Conservation (phyloP, 163 green algal genomes). For the Chlamydomonas reinhardtii region DNA sequence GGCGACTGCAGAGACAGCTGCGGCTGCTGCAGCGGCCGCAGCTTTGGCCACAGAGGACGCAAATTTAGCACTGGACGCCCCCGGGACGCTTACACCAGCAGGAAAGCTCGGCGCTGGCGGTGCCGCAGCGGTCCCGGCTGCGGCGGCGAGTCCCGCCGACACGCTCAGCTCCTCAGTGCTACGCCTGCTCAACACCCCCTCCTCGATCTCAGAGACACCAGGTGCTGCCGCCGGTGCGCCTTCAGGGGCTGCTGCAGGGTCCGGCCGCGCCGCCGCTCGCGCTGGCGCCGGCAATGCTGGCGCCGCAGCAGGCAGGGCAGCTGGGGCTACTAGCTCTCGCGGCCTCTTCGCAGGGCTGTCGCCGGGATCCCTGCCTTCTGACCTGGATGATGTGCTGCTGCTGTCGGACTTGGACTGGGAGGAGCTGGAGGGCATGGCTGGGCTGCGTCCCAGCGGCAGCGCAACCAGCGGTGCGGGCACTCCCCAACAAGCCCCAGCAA, state of each 20-base stretch:
- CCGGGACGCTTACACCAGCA: too few relatives aligned
- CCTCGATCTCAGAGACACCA: neutral
- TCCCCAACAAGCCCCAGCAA: too few relatives aligned
- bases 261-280: neutral
- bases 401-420: conserved; percentile 21
- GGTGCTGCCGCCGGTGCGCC: neutral
- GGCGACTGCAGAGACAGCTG: neutral
- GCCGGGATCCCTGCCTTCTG: conserved; percentile 19
- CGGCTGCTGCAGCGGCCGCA: too few relatives aligned
- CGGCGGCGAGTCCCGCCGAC: neutral
- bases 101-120: too few relatives aligned
- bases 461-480: neutral
- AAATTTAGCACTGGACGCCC: too few relatives aligned
- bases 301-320: neutral
- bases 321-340: too few relatives aligned
- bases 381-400: conserved; percentile 29
- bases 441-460: neutral
- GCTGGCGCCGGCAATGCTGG: too few relatives aligned
- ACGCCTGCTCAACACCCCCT: conserved; percentile 14
- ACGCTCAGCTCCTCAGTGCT: conserved; percentile 36
- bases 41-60: too few relatives aligned
- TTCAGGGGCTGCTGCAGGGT: neutral
- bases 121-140: too few relatives aligned
- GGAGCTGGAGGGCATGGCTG: conserved; percentile 33
- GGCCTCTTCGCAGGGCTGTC: neutral